Conservation (phyloP, 768 basidiomycete species). For the Naganishia vishniacii region DNA sequence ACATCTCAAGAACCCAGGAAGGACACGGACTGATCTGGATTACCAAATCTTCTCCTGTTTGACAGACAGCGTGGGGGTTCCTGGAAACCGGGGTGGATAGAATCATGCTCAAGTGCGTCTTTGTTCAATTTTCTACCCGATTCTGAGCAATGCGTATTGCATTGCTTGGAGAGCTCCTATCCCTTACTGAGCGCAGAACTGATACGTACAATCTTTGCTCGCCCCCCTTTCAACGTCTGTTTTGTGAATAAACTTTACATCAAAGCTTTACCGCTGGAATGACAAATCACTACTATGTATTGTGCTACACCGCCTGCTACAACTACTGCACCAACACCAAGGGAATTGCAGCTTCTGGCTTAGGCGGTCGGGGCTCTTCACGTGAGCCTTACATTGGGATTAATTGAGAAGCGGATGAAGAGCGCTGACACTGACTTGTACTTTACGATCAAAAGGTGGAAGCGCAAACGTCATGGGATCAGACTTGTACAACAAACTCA, state of each 20-base stretch:
- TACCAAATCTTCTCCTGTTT: neutral
- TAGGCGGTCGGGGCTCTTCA: slow-evolving; percentile 29
- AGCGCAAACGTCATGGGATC: slow-evolving; percentile 96
- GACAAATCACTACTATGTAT: slow-evolving; percentile 49
- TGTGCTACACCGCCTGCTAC: slow-evolving; percentile 84
- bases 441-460: slow-evolving; percentile 48
- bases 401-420: too few species aligned
- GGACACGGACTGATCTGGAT: neutral
- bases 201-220: neutral
- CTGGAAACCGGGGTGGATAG: slow-evolving; percentile 54
- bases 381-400: slow-evolving; percentile 1
- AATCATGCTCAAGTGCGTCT: slow-evolving; percentile 49
- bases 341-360: slow-evolving; percentile 43
- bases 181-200: neutral
- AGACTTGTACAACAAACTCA: slow-evolving; percentile 91
- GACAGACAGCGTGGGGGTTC: slow-evolving; percentile 46
- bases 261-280: slow-evolving; percentile 46
- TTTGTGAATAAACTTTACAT: neutral
- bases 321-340: slow-evolving; percentile 89
- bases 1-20: too few species aligned
- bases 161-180: neutral
- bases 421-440: too few species aligned
- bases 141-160: neutral
- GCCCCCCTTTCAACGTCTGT: neutral
- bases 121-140: neutral